Conservation (phyloP, 2,329 filamentous ascomycete species). For the Neocucurbitaria cava region DNA sequence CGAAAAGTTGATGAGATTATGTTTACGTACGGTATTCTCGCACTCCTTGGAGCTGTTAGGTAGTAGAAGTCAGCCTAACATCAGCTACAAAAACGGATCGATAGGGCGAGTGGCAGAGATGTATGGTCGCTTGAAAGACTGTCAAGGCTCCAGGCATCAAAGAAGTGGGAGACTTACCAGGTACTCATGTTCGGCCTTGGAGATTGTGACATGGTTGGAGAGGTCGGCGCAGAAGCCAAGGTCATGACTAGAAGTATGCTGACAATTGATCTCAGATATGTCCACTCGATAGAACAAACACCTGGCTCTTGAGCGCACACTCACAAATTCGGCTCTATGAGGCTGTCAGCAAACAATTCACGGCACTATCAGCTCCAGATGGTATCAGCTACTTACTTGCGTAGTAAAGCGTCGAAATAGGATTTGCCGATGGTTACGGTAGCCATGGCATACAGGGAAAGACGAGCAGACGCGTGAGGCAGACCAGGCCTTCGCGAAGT, state of each 20-base stretch:
- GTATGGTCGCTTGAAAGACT: neutral
- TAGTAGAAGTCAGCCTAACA: constrained; percentile 4
- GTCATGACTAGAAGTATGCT: constrained; percentile 52
- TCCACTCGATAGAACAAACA: neutral
- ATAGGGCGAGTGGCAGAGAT: neutral
- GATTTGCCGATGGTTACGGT: constrained; percentile 65
- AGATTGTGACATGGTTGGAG: constrained; percentile 60
- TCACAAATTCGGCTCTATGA: constrained; percentile 58
- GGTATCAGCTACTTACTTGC: constrained; percentile 59
- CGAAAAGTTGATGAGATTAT: neutral
- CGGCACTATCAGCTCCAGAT: constrained; percentile 1
- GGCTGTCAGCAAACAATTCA: constrained; percentile 29
- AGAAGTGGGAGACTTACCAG: constrained; percentile 55
- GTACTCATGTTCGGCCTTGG: constrained; percentile 66
- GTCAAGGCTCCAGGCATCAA: neutral
- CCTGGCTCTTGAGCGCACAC: constrained; percentile 31
- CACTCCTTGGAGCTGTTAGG: constrained; percentile 47
- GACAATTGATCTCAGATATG: constrained; percentile 9
- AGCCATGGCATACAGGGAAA: constrained; percentile 40
- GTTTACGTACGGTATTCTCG: constrained; percentile 64
- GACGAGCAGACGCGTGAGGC: constrained; percentile 11
- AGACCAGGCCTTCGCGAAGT: constrained; percentile 8
- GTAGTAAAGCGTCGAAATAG: constrained; percentile 68
- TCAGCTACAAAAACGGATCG: neutral
- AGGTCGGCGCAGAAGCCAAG: constrained; percentile 45